Base-by-base conservation (phyloP, 768 basidiomycete genomes). In the Boletus pseudo-olivaceus region DNA sequence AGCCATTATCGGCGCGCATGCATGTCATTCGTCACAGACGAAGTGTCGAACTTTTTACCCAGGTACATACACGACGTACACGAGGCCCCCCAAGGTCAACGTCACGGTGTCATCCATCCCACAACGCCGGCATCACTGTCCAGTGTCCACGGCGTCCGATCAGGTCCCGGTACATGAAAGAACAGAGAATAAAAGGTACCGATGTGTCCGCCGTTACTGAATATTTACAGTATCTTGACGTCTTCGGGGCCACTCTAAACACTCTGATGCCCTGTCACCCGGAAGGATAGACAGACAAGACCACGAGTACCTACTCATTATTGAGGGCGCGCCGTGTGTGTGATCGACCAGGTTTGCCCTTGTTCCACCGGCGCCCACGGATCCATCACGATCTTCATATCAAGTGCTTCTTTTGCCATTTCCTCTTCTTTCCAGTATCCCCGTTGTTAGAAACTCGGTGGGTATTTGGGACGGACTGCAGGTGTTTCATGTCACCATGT, bases 1-100 rank as follows among this genome's bases (percentile, higher is more conserved):
- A 6, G 10, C 33, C 29, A 61, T 33, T 37, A 51, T 62, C 45
- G 49, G 37, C 51, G 40, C 34, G 43, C 40, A 45, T 7, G 19
- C 56, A 17, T 29, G 45, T 14, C 47, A n/a, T n/a, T n/a, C 19
- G 17, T 32, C 49, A 42, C 33, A 42, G 49, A 61, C 20, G 30
- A 27, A 42, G 53, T 44, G n/a, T 20, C 15, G 35, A 14, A 37
- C 44, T 38, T 23, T 15, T 43, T 32, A 44, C 37, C 6, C 23
- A 23, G 23, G n/a, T n/a, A n/a, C n/a, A n/a, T 23, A 23, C 23
- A 23, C 23, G 23, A 23, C 23, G 23, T 23, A 23, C 40, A 40
- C 39, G 51, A 34, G 53, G 40, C 34, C 27, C 20, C 23, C n/a
- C n/a, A 23, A 33, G 38, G 26, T 17, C 26, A 29, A 53, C 32